Percentiles rank a stretch among this genome's conserved stretches.
Conservation (phyloP, 1,284 basidiomycete genomes). For the Trichosporon asahii region DNA sequence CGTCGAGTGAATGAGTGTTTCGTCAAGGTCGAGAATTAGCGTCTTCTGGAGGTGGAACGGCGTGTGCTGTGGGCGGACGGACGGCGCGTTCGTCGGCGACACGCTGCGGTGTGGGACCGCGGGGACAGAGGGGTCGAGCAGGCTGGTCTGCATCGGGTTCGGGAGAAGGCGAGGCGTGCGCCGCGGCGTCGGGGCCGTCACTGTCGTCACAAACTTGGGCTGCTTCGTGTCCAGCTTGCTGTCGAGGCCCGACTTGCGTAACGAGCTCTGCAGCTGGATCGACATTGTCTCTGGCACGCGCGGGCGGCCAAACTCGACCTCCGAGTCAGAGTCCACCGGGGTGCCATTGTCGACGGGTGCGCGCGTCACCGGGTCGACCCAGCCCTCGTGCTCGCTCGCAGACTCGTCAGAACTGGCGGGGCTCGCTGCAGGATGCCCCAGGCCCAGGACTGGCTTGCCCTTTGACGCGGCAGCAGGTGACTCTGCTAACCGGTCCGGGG, state of each 20-base stretch:
- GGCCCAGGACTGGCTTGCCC: not conserved
- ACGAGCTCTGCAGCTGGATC: slow-evolving; percentile 8
- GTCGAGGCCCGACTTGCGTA: slow-evolving; percentile 1
- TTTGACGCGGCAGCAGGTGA: not conserved
- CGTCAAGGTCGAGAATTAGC: slow-evolving; percentile 91
- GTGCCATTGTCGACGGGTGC: slow-evolving; percentile 31
- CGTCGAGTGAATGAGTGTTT: slow-evolving; percentile 96
- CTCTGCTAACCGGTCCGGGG: not conserved
- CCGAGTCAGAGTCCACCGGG: slow-evolving; percentile 17
- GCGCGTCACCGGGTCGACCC: slow-evolving; percentile 48
- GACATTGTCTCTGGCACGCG: slow-evolving; percentile 13
- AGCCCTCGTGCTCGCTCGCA: slow-evolving; percentile 25
- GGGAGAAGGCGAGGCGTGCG: slow-evolving; percentile 35
- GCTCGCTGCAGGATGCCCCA: not conserved
- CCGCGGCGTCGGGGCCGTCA: slow-evolving; percentile 16
- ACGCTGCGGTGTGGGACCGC: slow-evolving; percentile 40
- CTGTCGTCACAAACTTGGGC: slow-evolving; percentile 11
- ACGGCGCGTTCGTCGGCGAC: slow-evolving; percentile 21
- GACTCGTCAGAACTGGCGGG: slow-evolving; percentile 9
- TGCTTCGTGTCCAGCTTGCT: slow-evolving; percentile 10
- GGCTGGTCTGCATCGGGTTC: slow-evolving; percentile 42
- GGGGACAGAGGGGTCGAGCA: slow-evolving; percentile 50
- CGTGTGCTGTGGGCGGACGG: slow-evolving; percentile 54
- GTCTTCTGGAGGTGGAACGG: slow-evolving; percentile 82
- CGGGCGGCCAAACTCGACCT: slow-evolving; percentile 11